Evolutionary conservation across 805 yeast species (phyloP), one percentile per base, ranked within the genome.

Genomic region (Metschnikowia cubensis): DNA sequence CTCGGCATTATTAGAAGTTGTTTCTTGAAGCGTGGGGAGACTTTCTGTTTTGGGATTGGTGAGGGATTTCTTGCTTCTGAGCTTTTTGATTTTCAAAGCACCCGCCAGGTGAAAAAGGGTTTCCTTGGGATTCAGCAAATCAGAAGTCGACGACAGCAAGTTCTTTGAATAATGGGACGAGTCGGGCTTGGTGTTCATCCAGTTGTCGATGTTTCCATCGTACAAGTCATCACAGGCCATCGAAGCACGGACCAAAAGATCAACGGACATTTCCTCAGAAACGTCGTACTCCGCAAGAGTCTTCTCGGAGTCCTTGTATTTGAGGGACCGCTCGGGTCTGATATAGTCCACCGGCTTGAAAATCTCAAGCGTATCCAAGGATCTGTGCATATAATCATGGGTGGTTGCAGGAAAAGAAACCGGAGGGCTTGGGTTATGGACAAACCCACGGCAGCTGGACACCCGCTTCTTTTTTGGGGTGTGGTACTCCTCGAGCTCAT

Each of bases 181-280:
- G 5, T 42, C 45, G 5, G 37, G 20, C 31, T 20, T 42, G 14
- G 34, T 35, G 43, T 43, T 46, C 58, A 54, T 54, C 58, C 58
- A 54, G 34, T 52, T 54, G 18, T 54, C 58, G 18, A 43, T 41
- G 21, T 32, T 15, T 37, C 35, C 45, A 36, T 54, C 58, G 21
- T 54, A 53, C 29, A 49, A 45, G 34, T 49, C 47, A 13, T 34
- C 22, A 3, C 43, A 47, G 4, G 50, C 36, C 49, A 48, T 45
- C 10, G 58, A 52, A 4, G 58, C 56, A 18, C 47, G 51, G 6
- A 52, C 44, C 22, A 52, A 47, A 50, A 52, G 49, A 18, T 44
- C 49, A 8, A 52, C 47, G 3, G 50, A 39, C 3, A 49, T 45
- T 22, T 40, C 51, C 6, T 50, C 51, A 2, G 44, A 15, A 3